These are phyloP conservation scores for Nemophila menziesii DNA, from an alignment of 257 asterid species.

Conservation along the genomic window DNA sequence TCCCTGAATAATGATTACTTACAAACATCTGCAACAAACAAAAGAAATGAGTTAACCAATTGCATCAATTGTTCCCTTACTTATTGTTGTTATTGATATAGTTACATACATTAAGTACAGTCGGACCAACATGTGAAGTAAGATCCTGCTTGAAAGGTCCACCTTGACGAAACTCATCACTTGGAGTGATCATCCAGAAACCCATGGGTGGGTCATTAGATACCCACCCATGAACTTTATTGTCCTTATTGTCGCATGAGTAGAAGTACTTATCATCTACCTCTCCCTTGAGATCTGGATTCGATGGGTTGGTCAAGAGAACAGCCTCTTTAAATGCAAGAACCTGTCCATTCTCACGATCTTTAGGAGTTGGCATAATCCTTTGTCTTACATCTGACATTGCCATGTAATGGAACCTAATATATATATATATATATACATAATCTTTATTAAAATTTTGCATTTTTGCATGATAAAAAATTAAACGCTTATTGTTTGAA, in stretches of 20 bases:
- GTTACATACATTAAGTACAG: no score
- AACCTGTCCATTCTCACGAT: slow-evolving; percentile 7
- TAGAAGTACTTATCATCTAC: slow-evolving; percentile 53
- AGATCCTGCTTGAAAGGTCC: slow-evolving; percentile 65
- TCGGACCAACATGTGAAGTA: slow-evolving; percentile 62
- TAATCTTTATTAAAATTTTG: no score
- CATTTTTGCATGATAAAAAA: no score
- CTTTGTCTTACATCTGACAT: slow-evolving; percentile 18
- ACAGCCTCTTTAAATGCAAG: slow-evolving; percentile 20
- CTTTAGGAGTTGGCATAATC: slow-evolving; percentile 12
- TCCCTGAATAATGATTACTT: slow-evolving; percentile 57
- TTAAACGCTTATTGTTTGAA: no score
- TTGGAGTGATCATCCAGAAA: slow-evolving; percentile 64
- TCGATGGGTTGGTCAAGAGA: slow-evolving; percentile 9
- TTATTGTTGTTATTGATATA: slow-evolving; percentile 30
- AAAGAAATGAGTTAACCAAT: no score
- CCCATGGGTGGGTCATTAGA: slow-evolving; percentile 26
- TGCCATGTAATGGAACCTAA: slow-evolving; percentile 18
- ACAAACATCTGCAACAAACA: slow-evolving; percentile 36
- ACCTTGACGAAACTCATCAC: slow-evolving; percentile 45
- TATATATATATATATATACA: background rate
- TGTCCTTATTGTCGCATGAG: slow-evolving; percentile 42
- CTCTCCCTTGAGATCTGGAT: slow-evolving; percentile 16
- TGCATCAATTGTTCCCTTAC: no score
- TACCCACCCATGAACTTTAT: slow-evolving; percentile 46